Conservation (phyloP, 805 yeast genomes). For the Barnettozyma sucrosica region DNA sequence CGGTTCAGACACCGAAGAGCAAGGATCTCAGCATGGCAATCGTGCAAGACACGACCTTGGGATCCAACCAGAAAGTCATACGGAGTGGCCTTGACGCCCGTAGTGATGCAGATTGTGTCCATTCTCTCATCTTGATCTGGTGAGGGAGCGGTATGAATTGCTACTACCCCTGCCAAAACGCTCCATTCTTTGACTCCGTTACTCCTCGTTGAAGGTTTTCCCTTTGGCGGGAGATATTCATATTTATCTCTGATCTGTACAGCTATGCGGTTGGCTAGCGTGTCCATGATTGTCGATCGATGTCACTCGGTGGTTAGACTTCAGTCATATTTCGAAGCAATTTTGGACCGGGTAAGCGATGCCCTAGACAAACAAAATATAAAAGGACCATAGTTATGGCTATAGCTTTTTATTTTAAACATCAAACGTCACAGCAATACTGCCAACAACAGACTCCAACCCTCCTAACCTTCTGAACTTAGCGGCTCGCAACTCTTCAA, state of each 20-base stretch:
- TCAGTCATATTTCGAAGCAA: conserved; percentile 2
- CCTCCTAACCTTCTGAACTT: conserved; percentile 52
- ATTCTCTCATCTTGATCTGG: conserved; percentile 12
- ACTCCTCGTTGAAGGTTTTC: conserved; percentile 56
- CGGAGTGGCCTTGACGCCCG: conserved; percentile 83
- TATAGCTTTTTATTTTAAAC: too few relatives aligned
- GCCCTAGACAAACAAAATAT: too few relatives aligned
- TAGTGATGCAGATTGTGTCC: conserved; percentile 47
- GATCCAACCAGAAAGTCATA: conserved; percentile 37
- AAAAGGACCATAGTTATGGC: too few relatives aligned
- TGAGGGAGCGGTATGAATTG: conserved; percentile 21
- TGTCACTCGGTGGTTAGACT: neutral
- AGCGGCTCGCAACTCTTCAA: conserved; percentile 38
- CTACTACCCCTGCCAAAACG: conserved; percentile 69
- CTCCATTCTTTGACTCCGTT: conserved; percentile 80
- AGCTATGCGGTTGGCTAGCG: conserved; percentile 8
- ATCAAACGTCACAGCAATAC: neutral
- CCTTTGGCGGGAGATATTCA: conserved; percentile 28
- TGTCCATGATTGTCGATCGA: too few relatives aligned
- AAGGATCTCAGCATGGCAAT: conserved; percentile 85
- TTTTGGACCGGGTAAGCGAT: conserved; percentile 1
- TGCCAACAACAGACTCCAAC: neutral
- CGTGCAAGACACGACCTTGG: conserved; percentile 69
- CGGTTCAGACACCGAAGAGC: conserved; percentile 64
- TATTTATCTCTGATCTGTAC: neutral